These are phyloP conservation scores for Balamuthia mandrillaris DNA, from an alignment of 208 protist genomes.

Conservation along the genomic window DNA sequence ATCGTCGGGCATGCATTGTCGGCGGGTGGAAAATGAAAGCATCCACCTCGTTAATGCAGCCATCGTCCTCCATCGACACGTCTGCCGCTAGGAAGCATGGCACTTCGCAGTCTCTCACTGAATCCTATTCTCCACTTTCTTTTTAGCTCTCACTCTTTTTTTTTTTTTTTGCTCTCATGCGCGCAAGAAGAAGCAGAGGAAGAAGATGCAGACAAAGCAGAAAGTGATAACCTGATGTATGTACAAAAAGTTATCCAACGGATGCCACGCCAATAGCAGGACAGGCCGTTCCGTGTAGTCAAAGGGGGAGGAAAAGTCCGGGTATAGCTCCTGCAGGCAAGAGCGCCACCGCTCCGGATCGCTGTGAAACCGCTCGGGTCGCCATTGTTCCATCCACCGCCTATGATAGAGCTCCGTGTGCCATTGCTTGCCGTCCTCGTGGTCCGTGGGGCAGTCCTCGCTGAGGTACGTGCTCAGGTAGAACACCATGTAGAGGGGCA, in stretches of 20 bases:
- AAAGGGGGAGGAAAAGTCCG: background rate
- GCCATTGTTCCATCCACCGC: background rate
- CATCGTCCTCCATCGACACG: constrained; percentile 10
- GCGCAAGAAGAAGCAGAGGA: background rate
- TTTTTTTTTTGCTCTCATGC: background rate
- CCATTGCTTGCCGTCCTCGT: too few relatives aligned
- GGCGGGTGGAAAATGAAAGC: constrained; percentile 36
- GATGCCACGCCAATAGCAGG: constrained; percentile 27
- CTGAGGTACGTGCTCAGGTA: too few relatives aligned
- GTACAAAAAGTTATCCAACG: constrained; percentile 37
- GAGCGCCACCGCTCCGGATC: background rate
- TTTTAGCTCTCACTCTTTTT: background rate
- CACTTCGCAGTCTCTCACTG: background rate
- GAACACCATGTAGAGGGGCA: too few relatives aligned
- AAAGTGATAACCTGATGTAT: constrained; percentile 5
- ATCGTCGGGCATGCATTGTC: background rate
- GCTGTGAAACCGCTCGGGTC: constrained; percentile 2
- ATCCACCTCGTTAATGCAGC: constrained; percentile 32
- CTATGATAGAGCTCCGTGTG: constrained; percentile 12
- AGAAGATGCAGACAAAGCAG: background rate
- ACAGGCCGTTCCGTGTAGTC: constrained; percentile 11
- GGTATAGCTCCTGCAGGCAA: background rate
- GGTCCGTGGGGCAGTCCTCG: too few relatives aligned
- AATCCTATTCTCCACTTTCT: background rate
- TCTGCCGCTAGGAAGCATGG: constrained; percentile 18